Conservation (phyloP, 108 stramenopile genomes). For the Skeletonema menzelii region DNA sequence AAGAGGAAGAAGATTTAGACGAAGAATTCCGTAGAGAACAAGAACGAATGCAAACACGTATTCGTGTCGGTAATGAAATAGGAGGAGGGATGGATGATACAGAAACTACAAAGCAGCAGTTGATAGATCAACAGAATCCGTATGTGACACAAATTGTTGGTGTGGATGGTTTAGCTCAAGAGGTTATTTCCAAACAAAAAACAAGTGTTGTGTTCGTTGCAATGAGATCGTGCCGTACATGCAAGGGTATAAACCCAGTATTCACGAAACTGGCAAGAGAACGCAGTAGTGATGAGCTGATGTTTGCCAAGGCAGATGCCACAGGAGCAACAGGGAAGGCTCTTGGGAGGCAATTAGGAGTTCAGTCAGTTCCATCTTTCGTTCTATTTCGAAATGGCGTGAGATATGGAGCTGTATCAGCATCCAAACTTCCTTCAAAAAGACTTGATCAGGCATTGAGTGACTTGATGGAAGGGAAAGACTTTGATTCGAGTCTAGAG, state of each 20-base stretch:
- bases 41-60: slow-evolving; percentile 15
- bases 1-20: slow-evolving; percentile 56
- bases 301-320: slow-evolving; percentile 82
- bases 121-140: slow-evolving; percentile 51
- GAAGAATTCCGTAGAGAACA: slow-evolving; percentile 39
- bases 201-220: slow-evolving; percentile 75
- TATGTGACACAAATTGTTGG: slow-evolving; percentile 61
- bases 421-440: slow-evolving; percentile 66
- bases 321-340: slow-evolving; percentile 64
- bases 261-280: slow-evolving; percentile 75
- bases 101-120: slow-evolving; percentile 14
- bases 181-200: slow-evolving; percentile 48
- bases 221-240: slow-evolving; percentile 81
- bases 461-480: slow-evolving; percentile 37
- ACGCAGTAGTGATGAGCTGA: slow-evolving; percentile 39
- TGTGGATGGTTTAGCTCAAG: slow-evolving; percentile 56
- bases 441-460: slow-evolving; percentile 62
- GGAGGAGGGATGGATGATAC: slow-evolving; percentile 33
- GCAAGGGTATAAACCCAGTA: slow-evolving; percentile 58
- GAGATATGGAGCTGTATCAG: slow-evolving; percentile 60
- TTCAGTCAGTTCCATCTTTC: slow-evolving; percentile 81
- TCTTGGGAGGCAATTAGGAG: slow-evolving; percentile 56
- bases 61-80: slow-evolving; percentile 4
- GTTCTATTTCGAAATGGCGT: slow-evolving; percentile 71
- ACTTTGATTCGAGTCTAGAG: slow-evolving; percentile 39